Percentiles rank a stretch among this genome's conserved stretches.
Conservation (phyloP, 768 basidiomycete species). For the Strobilomyces echinocephalus region DNA sequence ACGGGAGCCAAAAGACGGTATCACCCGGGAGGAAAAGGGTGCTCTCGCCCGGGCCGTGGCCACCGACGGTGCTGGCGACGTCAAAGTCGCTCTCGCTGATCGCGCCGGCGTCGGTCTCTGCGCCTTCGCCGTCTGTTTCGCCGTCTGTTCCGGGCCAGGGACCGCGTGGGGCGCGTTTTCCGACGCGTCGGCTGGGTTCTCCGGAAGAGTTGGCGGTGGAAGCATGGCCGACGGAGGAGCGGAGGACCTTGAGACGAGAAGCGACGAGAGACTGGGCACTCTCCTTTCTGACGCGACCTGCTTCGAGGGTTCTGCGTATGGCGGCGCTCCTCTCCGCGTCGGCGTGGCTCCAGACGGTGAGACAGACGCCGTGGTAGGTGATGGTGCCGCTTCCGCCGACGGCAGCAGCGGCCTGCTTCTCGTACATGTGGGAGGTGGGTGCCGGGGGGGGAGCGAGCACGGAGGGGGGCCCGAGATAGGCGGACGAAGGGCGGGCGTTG, state of each 20-base stretch:
- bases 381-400: slow-evolving; percentile 39
- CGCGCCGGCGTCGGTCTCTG: slow-evolving; percentile 61
- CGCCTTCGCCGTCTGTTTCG: slow-evolving; percentile 76
- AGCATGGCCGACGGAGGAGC: slow-evolving; percentile 46
- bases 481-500: slow-evolving; percentile 65
- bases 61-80: slow-evolving; percentile 65
- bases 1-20: slow-evolving; percentile 93
- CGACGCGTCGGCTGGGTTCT: slow-evolving; percentile 58
- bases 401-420: slow-evolving; percentile 29
- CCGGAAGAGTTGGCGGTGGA: slow-evolving; percentile 37
- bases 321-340: slow-evolving; percentile 83
- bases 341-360: slow-evolving; percentile 95
- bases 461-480: slow-evolving; percentile 76
- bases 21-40: slow-evolving; percentile 85
- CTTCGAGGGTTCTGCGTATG: slow-evolving; percentile 78
- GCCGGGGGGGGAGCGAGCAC: slow-evolving; percentile 40
- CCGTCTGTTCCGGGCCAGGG: slow-evolving; percentile 64
- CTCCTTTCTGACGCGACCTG: slow-evolving; percentile 72
- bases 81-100: slow-evolving; percentile 87
- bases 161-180: slow-evolving; percentile 57
- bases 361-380: slow-evolving; percentile 85
- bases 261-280: slow-evolving; percentile 70
- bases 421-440: slow-evolving; percentile 27
- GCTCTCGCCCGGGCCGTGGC: slow-evolving; percentile 82
- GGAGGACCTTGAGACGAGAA: slow-evolving; percentile 61